A percentile compares a stretch with the other conserved stretches of the same genome.
phyloP scores from a whole-genome alignment of 2,329 filamentous ascomycete genomes.

The Pseudonectria foliicola region DNA sequence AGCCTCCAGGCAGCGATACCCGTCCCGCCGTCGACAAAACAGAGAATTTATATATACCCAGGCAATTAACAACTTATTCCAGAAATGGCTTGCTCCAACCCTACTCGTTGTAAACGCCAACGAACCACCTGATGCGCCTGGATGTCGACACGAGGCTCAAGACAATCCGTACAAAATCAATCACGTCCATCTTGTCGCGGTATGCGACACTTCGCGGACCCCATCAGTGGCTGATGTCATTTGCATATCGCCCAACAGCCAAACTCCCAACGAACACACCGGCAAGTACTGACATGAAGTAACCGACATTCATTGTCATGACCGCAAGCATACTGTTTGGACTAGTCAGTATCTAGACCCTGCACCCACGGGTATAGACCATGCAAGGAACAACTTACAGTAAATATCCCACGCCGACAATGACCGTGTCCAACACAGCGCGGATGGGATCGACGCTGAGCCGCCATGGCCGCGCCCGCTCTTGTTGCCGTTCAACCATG shows the following conservation, averaged over 20 bases:
- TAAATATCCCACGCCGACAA: constrained; percentile 74
- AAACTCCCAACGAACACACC: constrained; percentile 85
- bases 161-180: no score
- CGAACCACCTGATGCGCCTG: no score
- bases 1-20: no score
- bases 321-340: constrained; percentile 76
- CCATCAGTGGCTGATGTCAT: constrained; percentile 38
- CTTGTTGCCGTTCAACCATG: constrained; percentile 55
- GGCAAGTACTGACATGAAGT: constrained; percentile 72
- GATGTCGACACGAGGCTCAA: no score
- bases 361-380: background rate
- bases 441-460: constrained; percentile 72
- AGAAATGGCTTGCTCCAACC: no score
- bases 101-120: no score
- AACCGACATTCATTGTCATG: constrained; percentile 84
- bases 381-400: constrained; percentile 55
- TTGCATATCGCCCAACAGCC: constrained; percentile 62
- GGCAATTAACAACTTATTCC: no score
- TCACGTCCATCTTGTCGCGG: no score
- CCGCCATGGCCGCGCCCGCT: constrained; percentile 62
- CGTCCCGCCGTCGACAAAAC: no score
- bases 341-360: constrained; percentile 3
- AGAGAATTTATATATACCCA: no score
- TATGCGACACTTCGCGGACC: no score
- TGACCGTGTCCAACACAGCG: constrained; percentile 61